Percentiles rank a stretch among this genome's conserved stretches.
Evolutionary conservation across 352 stramenopile species (phyloP).

Genomic region (Globisporangium heterothallicum): DNA sequence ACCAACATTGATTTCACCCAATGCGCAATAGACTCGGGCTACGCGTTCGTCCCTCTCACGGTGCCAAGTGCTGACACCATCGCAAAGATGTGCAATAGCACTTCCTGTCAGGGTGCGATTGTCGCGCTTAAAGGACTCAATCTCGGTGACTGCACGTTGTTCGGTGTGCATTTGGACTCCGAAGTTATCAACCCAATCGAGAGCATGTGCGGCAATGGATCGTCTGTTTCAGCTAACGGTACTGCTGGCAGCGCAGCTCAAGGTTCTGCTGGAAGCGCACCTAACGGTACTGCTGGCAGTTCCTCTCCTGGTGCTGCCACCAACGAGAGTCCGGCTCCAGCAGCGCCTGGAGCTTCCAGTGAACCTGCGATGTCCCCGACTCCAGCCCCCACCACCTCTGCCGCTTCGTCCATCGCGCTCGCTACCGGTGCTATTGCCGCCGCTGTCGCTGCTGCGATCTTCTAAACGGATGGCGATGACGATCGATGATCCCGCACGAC

Average conservation of each 20-base stretch:
- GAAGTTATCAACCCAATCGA: slow-evolving; percentile 16
- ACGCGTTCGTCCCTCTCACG: slow-evolving; percentile 2
- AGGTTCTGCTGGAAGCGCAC: neutral
- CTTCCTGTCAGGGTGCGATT: slow-evolving; percentile 16
- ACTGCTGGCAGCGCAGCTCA: no score
- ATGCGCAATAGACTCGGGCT: slow-evolving; percentile 22
- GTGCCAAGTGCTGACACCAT: slow-evolving; percentile 4
- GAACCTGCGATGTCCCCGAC: neutral
- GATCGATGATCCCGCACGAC: no score
- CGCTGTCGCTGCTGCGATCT: neutral
- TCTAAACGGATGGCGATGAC: neutral
- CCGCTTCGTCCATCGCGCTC: neutral
- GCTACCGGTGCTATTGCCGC: no score
- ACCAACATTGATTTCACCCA: neutral
- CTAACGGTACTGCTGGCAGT: neutral
- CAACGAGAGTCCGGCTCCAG: neutral
- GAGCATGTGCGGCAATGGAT: neutral
- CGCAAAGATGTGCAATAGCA: slow-evolving; percentile 18
- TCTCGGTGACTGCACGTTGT: slow-evolving; percentile 21
- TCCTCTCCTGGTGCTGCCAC: neutral
- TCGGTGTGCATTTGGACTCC: slow-evolving; percentile 15
- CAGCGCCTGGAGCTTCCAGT: no score
- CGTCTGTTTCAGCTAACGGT: no score
- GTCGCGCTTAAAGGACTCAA: slow-evolving; percentile 11
- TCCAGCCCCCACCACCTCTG: neutral